Base-by-base conservation (phyloP, 495 filamentous ascomycete genomes). In the Penicillium parvum region DNA sequence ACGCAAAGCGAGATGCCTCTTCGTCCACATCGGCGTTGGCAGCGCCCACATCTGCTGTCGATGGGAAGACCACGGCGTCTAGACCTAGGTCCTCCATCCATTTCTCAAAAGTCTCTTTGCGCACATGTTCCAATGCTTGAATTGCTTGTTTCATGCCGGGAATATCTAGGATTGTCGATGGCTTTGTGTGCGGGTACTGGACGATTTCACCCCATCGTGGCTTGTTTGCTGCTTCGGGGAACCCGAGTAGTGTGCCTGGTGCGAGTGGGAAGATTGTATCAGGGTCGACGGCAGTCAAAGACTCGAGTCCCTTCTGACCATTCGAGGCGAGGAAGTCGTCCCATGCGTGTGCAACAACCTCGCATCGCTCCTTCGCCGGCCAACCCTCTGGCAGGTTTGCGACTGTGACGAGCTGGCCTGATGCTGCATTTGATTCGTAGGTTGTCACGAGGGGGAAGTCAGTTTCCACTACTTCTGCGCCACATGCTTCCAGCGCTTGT, bases 51-150 rank as follows among this genome's bases (percentile, higher is more conserved):
- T 67, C 64, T 7, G 52, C 53, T 35, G 59, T 65, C 2, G 61
- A 55, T 3, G 64, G 61, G 38, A 65, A 67, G 7, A 60, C 60
- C n/a, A 67, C 53, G 8, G 57, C 57, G 41, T 67, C 64, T 8
- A 67, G 47, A 8, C 53, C 53, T 11, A 52, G 43, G 2, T 43
- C 27, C 18, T 67, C 60, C 55, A 67, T 58, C 64, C 64, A 67
- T 8, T 57, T 36, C 37, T 67, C 64, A 5, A 65, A 37, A 1
- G 59, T 64, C 32, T 57, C 53, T 23, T 55, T 57, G 11, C 64
- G 57, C 15, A 57, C 60, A 17, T 50, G 45, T 26, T 67, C 64
- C 0, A 67, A 42, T 1, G 60, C 61, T 18, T 52, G 37, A 0
- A 65, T 30, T 3, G 51, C 64, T 22, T 60, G 59, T n/a, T 50